phyloP scores from a whole-genome alignment of 2,329 filamentous ascomycete genomes.

The Drechslerella coelobrocha region DNA sequence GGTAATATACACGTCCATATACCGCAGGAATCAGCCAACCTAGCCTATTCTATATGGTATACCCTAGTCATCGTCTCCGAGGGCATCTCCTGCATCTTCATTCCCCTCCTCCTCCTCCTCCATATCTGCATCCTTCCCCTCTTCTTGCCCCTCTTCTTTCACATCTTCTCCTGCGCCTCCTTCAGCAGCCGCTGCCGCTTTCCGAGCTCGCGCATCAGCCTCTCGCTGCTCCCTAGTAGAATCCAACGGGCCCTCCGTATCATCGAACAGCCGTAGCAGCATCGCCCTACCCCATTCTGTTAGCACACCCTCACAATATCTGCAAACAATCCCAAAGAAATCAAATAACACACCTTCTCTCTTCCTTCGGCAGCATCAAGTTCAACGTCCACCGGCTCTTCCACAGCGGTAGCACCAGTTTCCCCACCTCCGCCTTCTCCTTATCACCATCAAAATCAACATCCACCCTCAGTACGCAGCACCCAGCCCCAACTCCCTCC shows the following conservation, averaged over 20 bases:
- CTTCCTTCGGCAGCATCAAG: slow-evolving; percentile 97
- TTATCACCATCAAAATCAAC: slow-evolving; percentile 74
- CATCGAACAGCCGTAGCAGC: slow-evolving; percentile 88
- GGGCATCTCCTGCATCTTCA: too few species aligned
- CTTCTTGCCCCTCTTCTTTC: slow-evolving; percentile 58
- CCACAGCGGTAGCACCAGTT: slow-evolving; percentile 90
- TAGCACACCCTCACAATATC: not conserved
- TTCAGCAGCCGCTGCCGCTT: slow-evolving; percentile 44
- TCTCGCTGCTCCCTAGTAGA: slow-evolving; percentile 65
- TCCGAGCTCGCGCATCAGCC: slow-evolving; percentile 56
- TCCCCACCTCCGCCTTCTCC: slow-evolving; percentile 60
- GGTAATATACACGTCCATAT: too few species aligned
- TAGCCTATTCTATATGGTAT: too few species aligned
- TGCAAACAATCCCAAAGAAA: not conserved
- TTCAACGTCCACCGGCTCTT: slow-evolving; percentile 90
- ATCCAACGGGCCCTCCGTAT: slow-evolving; percentile 82
- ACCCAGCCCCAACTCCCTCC: slow-evolving; percentile 82
- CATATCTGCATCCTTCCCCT: slow-evolving; percentile 52
- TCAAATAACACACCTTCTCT: slow-evolving; percentile 64
- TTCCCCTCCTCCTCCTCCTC: too few species aligned
- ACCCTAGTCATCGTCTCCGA: slow-evolving; percentile 11
- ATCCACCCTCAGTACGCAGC: slow-evolving; percentile 85
- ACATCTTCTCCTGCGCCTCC: slow-evolving; percentile 53
- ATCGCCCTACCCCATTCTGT: slow-evolving; percentile 68
- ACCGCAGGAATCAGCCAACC: too few species aligned